Base-by-base conservation (phyloP, 164 flowering plant genomes). In the Magnolia changhungtana region DNA sequence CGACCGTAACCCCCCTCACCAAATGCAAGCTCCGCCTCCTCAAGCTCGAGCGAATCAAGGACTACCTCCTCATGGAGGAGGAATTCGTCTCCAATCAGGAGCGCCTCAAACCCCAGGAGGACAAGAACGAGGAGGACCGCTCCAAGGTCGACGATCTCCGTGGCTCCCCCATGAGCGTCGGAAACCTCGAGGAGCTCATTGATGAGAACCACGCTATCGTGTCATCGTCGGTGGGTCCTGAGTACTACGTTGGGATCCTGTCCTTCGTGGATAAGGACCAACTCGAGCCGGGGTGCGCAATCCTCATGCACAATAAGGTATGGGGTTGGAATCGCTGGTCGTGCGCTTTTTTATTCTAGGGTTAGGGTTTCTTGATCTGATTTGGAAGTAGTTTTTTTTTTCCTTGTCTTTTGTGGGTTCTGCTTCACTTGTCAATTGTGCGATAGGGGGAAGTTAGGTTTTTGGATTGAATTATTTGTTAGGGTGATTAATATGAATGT, bases 171-270 rank as follows among this genome's bases (percentile, higher is more conserved):
- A 80, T 82, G 86, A 84, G 83, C 59, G 86, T 84, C 19, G 85
- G 85, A 2, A 82, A 72, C 70, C 78, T 84, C 1, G 83, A 84
- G 55, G 86, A 84, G 75, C 59, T 82, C n/a, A 84, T 84, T 63
- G 86, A 82, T 67, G 85, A 82, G 84, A 85, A 78, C 79, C 87
- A 85, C 59, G 87, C 84, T 5, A 85, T 85, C 21, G 85, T 85
- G 8, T 79, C 82, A 6, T 85, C 87, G n/a, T 81, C 84, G 8
- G 82, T 82, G 9, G 85, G 85, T 3, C 84, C 84, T 2, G 87
- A 83, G 77, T 85, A 83, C 29, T 85, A 83, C 51, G 85, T 85
- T 0, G 77, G 84, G 70, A 85, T 83, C 18, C 61, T 81, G n/a
- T 79, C 81, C 1, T 83, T 85, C 63, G 87, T 85, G 64, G 85